Evolutionary conservation across 2,329 filamentous ascomycete genomes (phyloP), one percentile per base, ranked within the genome.

Genomic region (Septoria petroselini): DNA sequence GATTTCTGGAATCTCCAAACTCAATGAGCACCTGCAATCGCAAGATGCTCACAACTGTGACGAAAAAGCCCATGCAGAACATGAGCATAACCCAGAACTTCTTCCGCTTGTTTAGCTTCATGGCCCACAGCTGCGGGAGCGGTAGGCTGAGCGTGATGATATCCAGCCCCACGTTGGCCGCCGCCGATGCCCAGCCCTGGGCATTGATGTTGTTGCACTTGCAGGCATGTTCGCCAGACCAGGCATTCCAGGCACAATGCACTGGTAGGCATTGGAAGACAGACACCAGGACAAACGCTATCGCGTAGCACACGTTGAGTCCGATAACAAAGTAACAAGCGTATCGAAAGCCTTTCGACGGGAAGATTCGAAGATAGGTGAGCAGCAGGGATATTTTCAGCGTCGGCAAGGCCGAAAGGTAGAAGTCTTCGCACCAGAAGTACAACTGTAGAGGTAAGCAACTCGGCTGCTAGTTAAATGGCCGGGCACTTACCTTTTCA

Each of bases 11-110:
- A 39, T 52, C 37, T 19, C 52, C 55, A 31, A 55, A 58, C 38
- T 53, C 35, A 14, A 58, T 50, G 7, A 58, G 40, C 4, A 53
- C 47, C 33, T 58, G 55, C 41, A 58, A 41, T 15, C 55, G 48
- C n/a, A 58, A 9, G 30, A 55, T 49, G 38, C 49, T 53, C 19
- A 58, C 49, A 25, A 55, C 29, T 2, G 52, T 55, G 23, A 58
- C 55, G 17, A 58, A 53, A 40, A 50, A 52, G 7, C 55, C 55
- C 29, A 46, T 27, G n/a, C 45, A 31, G 27, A 55, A 58, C 55
- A 58, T 58, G 19, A 55, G 35, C 47, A 58, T 55, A 29, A 58
- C 48, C 42, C 50, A 44, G 21, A 58, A 53, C 21, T 58, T 58
- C 55, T 58, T 58, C 18, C 49, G 45, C 25, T 48, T 50, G 39